Evolutionary conservation across 768 basidiomycete species (phyloP), one percentile per base, ranked within the genome.

Genomic region (Porpolomopsis calyptriformis): DNA sequence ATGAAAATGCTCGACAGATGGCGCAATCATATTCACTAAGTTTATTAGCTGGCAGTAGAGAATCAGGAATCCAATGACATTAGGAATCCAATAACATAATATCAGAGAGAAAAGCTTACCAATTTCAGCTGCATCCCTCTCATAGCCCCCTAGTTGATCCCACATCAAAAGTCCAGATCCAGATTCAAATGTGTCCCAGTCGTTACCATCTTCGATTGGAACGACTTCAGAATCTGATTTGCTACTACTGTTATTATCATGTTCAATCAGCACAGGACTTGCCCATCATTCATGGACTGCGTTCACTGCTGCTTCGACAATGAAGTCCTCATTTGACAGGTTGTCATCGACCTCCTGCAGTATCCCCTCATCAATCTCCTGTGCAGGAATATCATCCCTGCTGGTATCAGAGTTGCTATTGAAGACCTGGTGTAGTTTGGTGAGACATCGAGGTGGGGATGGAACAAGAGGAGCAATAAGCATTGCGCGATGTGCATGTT

Each of bases 1-100:
- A 52, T 0, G 60, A 55, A 46, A 61, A 66, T 1, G 53, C 52
- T 0, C 60, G 54, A 8, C 65, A 51, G n/a, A 62, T 33, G 5
- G 45, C 35, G 1, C 61, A 24, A 19, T 63, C 60, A 9, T 58
- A 48, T 10, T 55, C 55, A 1, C 48, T 51, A 0, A 62, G 40
- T n/a, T 59, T 54, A 7, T 57, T 51, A 29, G 47, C 57, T 56
- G 40, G 23, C 18, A 18, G 25, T 35, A 10, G 22, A 19, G 36
- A 14, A 12, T 33, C 1, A 35, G 20, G 45, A 19, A 37, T 24
- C n/a, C 23, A 7, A 22, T 7, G 7, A 3, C n/a, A 12, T 33
- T 1, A 35, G 20, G 45, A 19, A 37, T 24, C n/a, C 23, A 7
- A 22, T 7, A 4, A 3, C 11, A 34, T 18, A 19, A 44, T 31